Percentiles rank a stretch among this genome's conserved stretches.
Conservation (phyloP, 345 rosid species). For the Euphorbia peplus region DNA sequence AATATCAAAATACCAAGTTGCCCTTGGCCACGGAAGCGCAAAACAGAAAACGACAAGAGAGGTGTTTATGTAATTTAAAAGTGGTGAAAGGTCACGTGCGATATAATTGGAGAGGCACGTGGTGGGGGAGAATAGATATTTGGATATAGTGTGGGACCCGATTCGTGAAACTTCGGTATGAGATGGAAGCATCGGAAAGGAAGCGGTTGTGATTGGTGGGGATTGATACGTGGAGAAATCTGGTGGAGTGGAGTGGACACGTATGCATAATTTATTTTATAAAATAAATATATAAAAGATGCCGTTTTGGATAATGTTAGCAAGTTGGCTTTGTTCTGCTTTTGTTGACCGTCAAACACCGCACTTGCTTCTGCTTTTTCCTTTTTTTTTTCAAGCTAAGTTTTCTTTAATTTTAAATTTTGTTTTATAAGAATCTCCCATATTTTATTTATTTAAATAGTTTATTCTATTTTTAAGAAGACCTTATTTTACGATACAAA, state of each 20-base stretch:
- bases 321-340: conserved; percentile 17
- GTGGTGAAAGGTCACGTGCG: not conserved
- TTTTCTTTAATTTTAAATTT: not conserved
- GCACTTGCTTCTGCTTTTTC: not conserved
- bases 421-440: not conserved
- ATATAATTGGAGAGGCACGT: conserved; percentile 29
- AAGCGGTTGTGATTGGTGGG: conserved; percentile 17
- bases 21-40: not conserved
- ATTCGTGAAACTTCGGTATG: conserved; percentile 24
- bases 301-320: conserved; percentile 32
- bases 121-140: not conserved
- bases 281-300: too few relatives aligned
- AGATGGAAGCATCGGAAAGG: not conserved
- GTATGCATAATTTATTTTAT: not conserved
- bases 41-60: not conserved
- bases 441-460: too few relatives aligned
- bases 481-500: not conserved
- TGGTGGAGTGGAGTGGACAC: conserved; percentile 2
- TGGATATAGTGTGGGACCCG: conserved; percentile 30
- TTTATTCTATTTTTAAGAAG: too few relatives aligned
- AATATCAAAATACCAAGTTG: not conserved
- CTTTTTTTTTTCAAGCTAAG: too few relatives aligned
- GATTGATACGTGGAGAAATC: conserved; percentile 18
- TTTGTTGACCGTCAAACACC: not conserved
- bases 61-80: not conserved